Evolutionary conservation across 106 monocot genomes (phyloP), one percentile per base, ranked within the genome.

Genomic region (Phalaenopsis aphrodite): DNA sequence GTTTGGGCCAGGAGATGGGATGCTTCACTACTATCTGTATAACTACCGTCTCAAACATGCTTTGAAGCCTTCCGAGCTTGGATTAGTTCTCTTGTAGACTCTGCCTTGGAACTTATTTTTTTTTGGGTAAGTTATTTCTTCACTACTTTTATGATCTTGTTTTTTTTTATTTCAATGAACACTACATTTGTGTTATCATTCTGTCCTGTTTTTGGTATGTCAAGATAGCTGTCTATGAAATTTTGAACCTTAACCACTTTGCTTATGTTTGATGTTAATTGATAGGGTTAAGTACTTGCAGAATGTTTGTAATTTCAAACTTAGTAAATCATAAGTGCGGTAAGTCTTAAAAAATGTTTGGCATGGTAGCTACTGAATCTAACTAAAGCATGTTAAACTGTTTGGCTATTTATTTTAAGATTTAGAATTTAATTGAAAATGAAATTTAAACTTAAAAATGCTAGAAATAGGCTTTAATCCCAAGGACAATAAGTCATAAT

Each of bases 11-110:
- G 90, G 90, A 5, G 89, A 90, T 76, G 94, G 94, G 17, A 89
- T 91, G 80, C 91, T 94, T 12, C 94, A 94, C 75, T 94, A 94
- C 66, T 94, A 94, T 69, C 71, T 94, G 4, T 91, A 94, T 64
- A 90, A 88, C 45, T 90, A 86, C 68, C 93, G 88, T 61, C 78
- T 90, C 16, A 73, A 78, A 73, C 80, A 83, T 77, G 81, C 81
- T 5, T 66, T 91, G 61, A 85, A 85, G 46, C 85, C 89, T 1
- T 87, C 85, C 0, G 89, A 91, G 42, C 91, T 91, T 57, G 89
- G 91, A 10, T 83, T 91, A 36, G 91, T 91, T 10, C 91, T 91
- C 49, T 49, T 76, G 49, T 49, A 76, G 46, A 8, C 19, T 74
- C 43, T 74, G 41, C 9, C 41, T 39, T 41, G 41, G 23, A 65